Evolutionary conservation across 192 early-diverging fungal species (phyloP).

Genomic region (Coemansia sp.): DNA sequence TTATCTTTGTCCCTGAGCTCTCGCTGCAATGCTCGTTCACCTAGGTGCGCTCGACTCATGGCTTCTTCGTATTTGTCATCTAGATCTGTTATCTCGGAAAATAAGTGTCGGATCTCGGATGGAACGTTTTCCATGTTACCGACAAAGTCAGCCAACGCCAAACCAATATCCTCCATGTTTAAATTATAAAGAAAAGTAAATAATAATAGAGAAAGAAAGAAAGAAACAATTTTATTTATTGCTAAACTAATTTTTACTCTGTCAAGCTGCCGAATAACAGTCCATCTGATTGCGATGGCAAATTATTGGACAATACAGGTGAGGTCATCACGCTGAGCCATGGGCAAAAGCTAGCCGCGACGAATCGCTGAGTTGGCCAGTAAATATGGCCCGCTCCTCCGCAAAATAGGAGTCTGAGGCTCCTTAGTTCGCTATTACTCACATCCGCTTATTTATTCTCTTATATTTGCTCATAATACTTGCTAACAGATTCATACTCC

Average conservation of each 20-base stretch:
- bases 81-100: constrained; percentile 50
- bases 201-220: not conserved
- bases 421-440: too few relatives aligned
- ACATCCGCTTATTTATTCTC: too few relatives aligned
- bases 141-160: constrained; percentile 55
- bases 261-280: not conserved
- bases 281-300: not conserved
- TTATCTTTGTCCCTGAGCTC: constrained; percentile 32
- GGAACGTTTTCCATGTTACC: constrained; percentile 55
- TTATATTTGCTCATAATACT: too few relatives aligned
- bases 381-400: too few relatives aligned
- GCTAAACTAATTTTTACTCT: not conserved
- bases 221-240: too few relatives aligned
- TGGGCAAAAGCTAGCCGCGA: too few relatives aligned
- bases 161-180: constrained; percentile 54
- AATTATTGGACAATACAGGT: too few relatives aligned
- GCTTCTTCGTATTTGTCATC: constrained; percentile 52
- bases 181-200: constrained; percentile 1
- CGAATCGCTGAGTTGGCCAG: too few relatives aligned
- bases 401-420: too few relatives aligned
- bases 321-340: too few relatives aligned
- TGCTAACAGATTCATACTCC: too few relatives aligned
- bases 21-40: constrained; percentile 35
- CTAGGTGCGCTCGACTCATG: constrained; percentile 19
- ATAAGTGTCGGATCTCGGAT: constrained; percentile 49